Evolutionary conservation across 257 asterid species (phyloP).

Genomic region (Cynanchum wilfordii): DNA sequence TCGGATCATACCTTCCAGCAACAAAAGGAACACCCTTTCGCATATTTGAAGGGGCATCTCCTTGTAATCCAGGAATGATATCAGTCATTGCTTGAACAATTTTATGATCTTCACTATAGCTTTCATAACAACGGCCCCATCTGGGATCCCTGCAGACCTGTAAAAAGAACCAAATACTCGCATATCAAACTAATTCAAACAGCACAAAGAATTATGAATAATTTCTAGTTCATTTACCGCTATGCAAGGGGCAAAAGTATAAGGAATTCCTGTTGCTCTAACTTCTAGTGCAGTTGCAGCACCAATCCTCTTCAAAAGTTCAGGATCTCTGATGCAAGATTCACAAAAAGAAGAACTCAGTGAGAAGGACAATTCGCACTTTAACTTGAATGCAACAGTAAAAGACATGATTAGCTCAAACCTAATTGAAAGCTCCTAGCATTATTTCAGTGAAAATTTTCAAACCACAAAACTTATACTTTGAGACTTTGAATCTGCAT

Average conservation of each 20-base stretch:
- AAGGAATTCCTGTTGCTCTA: conserved; percentile 67
- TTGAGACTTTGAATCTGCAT: not conserved
- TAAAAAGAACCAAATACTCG: not conserved
- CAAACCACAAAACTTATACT: not conserved
- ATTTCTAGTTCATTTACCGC: conserved; percentile 32
- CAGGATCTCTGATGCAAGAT: conserved; percentile 43
- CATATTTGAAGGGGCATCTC: conserved; percentile 55
- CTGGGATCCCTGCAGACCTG: conserved; percentile 94
- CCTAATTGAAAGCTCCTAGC: not conserved
- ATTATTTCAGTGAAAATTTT: not conserved
- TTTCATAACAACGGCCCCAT: conserved; percentile 96
- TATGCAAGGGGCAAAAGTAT: conserved; percentile 54
- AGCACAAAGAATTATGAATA: not conserved
- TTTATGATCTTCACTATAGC: conserved; percentile 79
- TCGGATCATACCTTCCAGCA: conserved; percentile 53
- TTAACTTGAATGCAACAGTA: not conserved
- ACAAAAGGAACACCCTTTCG: conserved; percentile 61
- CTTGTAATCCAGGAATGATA: conserved; percentile 90
- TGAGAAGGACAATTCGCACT: not conserved
- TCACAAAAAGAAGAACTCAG: not conserved
- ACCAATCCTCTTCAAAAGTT: conserved; percentile 55
- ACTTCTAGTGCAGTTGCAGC: conserved; percentile 75
- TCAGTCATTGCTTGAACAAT: conserved; percentile 79
- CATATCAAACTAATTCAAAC: not conserved
- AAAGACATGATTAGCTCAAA: not conserved